A percentile compares a stretch with the other conserved stretches of the same genome.
Conservation (phyloP, 2,329 filamentous ascomycete species). For the Teratosphaeria viscida region DNA sequence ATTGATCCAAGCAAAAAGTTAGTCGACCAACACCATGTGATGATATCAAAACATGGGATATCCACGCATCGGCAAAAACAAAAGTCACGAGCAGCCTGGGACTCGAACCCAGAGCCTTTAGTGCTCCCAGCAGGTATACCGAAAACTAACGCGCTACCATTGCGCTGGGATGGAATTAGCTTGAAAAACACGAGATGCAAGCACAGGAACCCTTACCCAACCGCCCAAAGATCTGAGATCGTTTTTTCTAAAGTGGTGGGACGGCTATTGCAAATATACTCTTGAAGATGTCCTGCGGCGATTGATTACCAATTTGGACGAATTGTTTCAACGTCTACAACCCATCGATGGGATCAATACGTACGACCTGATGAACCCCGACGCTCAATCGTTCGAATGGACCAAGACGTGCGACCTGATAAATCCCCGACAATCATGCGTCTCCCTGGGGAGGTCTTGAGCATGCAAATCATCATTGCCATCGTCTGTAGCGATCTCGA, state of each 20-base stretch:
- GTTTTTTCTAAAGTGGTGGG: not conserved
- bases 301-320: too few relatives aligned
- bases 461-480: not conserved
- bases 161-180: not conserved
- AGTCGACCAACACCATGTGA: not conserved
- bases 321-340: too few relatives aligned
- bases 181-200: accelerated
- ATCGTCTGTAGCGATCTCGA: not conserved
- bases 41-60: too few relatives aligned
- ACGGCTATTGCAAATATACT: not conserved
- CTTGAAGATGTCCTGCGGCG: too few relatives aligned
- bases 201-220: not conserved
- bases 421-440: too few relatives aligned
- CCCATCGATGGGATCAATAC: too few relatives aligned
- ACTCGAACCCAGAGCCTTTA: slow-evolving; percentile 1
- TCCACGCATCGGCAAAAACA: too few relatives aligned
- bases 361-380: too few relatives aligned
- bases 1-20: not conserved
- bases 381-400: too few relatives aligned
- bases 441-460: too few relatives aligned
- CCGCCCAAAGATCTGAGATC: not conserved
- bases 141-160: slow-evolving; percentile 1
- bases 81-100: slow-evolving; percentile 1
- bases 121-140: not conserved
- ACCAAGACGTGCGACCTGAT: too few relatives aligned